Evolutionary conservation across 116 monocot genomes (phyloP).

Genomic region (Phalaenopsis hybrid): DNA sequence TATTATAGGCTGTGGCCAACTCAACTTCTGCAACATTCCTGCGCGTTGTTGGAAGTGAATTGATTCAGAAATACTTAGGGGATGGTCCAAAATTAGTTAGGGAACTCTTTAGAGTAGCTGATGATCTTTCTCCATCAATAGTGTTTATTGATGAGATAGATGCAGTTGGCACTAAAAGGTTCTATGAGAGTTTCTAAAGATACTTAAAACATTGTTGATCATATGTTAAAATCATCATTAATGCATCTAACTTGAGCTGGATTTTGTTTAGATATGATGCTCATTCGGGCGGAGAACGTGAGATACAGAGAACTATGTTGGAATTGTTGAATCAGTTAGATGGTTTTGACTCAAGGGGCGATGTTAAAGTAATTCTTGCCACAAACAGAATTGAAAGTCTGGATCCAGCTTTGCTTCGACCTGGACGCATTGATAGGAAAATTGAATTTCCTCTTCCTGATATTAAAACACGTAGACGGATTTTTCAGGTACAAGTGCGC

Average conservation of each 20-base stretch:
- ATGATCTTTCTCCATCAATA: slow-evolving; percentile 93
- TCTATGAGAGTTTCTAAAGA: background rate
- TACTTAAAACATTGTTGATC: background rate
- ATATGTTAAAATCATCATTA: background rate
- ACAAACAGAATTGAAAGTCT: slow-evolving; percentile 68
- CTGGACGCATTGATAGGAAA: slow-evolving; percentile 71
- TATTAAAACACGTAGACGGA: slow-evolving; percentile 54
- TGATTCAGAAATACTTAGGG: slow-evolving; percentile 79
- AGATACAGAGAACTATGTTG: slow-evolving; percentile 66
- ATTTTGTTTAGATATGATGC: slow-evolving; percentile 53
- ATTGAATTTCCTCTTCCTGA: slow-evolving; percentile 74
- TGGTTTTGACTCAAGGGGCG: slow-evolving; percentile 70
- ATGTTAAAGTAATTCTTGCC: slow-evolving; percentile 67
- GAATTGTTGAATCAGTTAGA: slow-evolving; percentile 65
- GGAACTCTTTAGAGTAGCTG: slow-evolving; percentile 90
- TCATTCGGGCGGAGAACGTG: slow-evolving; percentile 66
- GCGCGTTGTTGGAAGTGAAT: slow-evolving; percentile 65
- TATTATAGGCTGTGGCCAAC: slow-evolving; percentile 61
- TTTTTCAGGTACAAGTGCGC: slow-evolving; percentile 29
- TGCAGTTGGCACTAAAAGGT: slow-evolving; percentile 61
- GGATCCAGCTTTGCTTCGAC: slow-evolving; percentile 67
- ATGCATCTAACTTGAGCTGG: background rate
- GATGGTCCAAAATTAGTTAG: slow-evolving; percentile 95
- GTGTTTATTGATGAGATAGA: slow-evolving; percentile 98
- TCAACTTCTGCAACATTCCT: slow-evolving; percentile 88